Evolutionary conservation across 1,284 basidiomycete genomes (phyloP).

Genomic region (Coniferiporia weirii): DNA sequence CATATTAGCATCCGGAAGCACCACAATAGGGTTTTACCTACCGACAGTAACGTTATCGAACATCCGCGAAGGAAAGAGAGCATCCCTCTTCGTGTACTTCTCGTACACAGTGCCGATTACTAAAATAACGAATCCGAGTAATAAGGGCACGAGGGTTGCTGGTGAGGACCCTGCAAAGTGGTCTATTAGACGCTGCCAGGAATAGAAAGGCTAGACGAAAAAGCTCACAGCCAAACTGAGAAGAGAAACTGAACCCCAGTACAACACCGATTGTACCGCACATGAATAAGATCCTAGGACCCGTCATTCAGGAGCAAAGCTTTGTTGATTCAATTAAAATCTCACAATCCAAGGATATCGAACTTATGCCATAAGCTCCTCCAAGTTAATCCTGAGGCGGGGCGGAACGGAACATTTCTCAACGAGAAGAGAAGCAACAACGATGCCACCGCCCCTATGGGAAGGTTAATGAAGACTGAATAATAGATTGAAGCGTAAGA

Average conservation of each 20-base stretch:
- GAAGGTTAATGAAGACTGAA: slow-evolving; percentile 74
- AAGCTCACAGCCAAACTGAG: slow-evolving; percentile 58
- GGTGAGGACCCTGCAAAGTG: slow-evolving; percentile 49
- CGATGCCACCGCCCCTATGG: slow-evolving; percentile 58
- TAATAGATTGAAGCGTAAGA: slow-evolving; percentile 9
- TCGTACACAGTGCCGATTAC: slow-evolving; percentile 60
- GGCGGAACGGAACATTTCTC: slow-evolving; percentile 45
- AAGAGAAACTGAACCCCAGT: slow-evolving; percentile 72
- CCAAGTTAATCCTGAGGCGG: slow-evolving; percentile 49
- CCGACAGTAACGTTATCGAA: slow-evolving; percentile 58
- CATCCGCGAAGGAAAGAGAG: slow-evolving; percentile 60
- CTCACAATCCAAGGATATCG: slow-evolving; percentile 73
- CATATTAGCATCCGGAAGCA: slow-evolving; percentile 20
- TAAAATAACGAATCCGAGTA: slow-evolving; percentile 48
- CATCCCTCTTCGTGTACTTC: slow-evolving; percentile 55
- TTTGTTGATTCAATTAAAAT: slow-evolving; percentile 20
- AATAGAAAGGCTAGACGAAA: slow-evolving; percentile 12
- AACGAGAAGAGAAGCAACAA: slow-evolving; percentile 55
- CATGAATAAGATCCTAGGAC: slow-evolving; percentile 62
- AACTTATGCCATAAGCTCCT: slow-evolving; percentile 46
- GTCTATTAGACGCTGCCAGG: slow-evolving; percentile 11
- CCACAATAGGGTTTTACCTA: slow-evolving; percentile 29
- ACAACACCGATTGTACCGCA: slow-evolving; percentile 66
- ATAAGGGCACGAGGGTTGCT: slow-evolving; percentile 55
- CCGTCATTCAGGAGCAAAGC: slow-evolving; percentile 20